Conservation (phyloP, 257 asterid species). For the Rubia yunnanensis region DNA sequence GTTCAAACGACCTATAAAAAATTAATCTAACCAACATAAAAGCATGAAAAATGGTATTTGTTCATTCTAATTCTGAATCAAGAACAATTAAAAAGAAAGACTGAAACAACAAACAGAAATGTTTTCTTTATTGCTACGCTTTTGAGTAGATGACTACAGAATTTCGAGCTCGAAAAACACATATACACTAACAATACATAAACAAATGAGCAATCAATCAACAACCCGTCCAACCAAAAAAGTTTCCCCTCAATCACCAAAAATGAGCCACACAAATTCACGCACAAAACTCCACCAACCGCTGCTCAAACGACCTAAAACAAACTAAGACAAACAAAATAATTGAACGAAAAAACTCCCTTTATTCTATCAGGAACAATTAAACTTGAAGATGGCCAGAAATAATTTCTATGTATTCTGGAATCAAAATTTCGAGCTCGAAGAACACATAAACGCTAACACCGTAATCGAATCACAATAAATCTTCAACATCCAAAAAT, state of each 20-base stretch:
- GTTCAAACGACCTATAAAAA: background rate
- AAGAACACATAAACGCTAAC: background rate
- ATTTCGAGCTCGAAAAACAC: background rate
- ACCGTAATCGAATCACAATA: background rate
- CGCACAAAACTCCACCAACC: background rate
- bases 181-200: background rate
- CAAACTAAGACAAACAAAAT: background rate
- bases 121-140: background rate
- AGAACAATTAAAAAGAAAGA: background rate
- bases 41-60: background rate
- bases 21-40: background rate
- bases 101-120: background rate
- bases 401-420: too few species aligned
- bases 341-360: too few species aligned
- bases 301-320: background rate
- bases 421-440: background rate
- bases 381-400: too few species aligned
- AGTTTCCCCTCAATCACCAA: background rate
- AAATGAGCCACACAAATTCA: background rate
- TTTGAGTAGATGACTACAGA: background rate
- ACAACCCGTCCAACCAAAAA: background rate
- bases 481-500: background rate
- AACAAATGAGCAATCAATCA: background rate
- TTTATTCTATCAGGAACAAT: background rate
- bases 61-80: background rate